Conservation (phyloP, 306 rosid genomes). For the Cotoneaster glaucophyllus region DNA sequence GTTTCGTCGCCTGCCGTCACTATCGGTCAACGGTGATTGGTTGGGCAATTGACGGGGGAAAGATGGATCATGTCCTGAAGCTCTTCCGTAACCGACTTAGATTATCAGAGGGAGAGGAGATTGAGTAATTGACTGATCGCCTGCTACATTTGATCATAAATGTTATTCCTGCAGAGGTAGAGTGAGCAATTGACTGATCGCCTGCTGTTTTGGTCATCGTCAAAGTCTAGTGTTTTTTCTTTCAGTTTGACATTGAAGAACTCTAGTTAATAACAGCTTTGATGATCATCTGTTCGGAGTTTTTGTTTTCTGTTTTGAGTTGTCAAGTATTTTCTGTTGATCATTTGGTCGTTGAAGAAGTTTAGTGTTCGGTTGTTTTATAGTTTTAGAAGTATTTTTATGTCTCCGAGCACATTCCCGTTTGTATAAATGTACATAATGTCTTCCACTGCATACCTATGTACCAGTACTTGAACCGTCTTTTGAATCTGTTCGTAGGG, state of each 20-base stretch:
- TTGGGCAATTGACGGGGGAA: too few relatives aligned
- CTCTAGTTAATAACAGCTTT: not conserved
- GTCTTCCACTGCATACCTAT: not conserved
- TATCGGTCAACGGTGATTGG: too few relatives aligned
- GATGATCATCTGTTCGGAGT: not conserved
- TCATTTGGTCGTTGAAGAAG: not conserved
- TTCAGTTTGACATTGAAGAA: not conserved
- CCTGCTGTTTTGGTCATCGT: not conserved
- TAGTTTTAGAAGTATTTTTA: not conserved
- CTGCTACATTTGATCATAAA: not conserved
- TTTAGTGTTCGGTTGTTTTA: too few relatives aligned
- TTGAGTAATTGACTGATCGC: not conserved
- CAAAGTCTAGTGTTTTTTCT: not conserved
- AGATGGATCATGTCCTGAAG: too few relatives aligned
- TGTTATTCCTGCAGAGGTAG: not conserved
- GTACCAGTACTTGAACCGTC: not conserved
- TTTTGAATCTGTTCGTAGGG: not conserved
- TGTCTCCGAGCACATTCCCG: too few relatives aligned
- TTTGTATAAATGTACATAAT: not conserved
- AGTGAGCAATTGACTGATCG: not conserved
- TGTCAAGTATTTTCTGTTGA: not conserved
- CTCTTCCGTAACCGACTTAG: too few relatives aligned
- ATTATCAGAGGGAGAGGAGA: too few relatives aligned
- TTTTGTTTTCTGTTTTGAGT: not conserved
- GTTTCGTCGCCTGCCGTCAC: too few relatives aligned